Evolutionary conservation across 441 rosid genomes (phyloP).

Genomic region (Adansonia rubrostipa): DNA sequence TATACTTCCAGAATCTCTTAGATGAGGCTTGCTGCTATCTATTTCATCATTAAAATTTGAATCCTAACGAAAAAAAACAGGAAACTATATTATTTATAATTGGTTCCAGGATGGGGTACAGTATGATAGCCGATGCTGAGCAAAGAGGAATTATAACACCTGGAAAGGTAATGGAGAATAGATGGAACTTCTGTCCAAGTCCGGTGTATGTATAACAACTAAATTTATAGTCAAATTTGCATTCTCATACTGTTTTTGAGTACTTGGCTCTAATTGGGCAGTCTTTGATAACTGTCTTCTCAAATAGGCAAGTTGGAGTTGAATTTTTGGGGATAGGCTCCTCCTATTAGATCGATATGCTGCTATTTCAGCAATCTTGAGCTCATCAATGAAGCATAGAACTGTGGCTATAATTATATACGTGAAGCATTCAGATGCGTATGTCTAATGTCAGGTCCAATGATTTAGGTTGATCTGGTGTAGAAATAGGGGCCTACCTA

Average conservation of each 20-base stretch:
- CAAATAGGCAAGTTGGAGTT: background rate
- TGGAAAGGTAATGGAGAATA: conserved; percentile 68
- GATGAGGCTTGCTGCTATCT: background rate
- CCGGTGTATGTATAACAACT: conserved; percentile 13
- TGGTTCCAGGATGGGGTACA: conserved; percentile 84
- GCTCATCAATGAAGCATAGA: background rate
- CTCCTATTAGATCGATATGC: conserved; percentile 1
- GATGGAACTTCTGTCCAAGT: conserved; percentile 21
- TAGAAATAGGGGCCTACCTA: background rate
- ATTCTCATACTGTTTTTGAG: conserved; percentile 1
- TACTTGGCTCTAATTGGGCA: background rate
- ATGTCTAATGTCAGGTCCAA: background rate
- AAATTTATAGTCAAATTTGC: background rate
- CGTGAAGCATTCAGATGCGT: background rate
- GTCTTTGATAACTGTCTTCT: conserved; percentile 6
- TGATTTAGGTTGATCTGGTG: background rate
- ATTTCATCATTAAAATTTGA: conserved; percentile 22
- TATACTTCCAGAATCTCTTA: background rate
- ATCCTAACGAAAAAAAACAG: background rate
- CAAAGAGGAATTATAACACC: conserved; percentile 79
- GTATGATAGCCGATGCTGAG: conserved; percentile 97
- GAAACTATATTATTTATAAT: conserved; percentile 10
- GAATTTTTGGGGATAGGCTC: background rate
- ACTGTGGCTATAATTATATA: background rate
- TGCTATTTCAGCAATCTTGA: background rate